Percentiles rank a stretch among this genome's conserved stretches.
Evolutionary conservation across 2,329 filamentous ascomycete species (phyloP).

Genomic region (Colletotrichum sp.): DNA sequence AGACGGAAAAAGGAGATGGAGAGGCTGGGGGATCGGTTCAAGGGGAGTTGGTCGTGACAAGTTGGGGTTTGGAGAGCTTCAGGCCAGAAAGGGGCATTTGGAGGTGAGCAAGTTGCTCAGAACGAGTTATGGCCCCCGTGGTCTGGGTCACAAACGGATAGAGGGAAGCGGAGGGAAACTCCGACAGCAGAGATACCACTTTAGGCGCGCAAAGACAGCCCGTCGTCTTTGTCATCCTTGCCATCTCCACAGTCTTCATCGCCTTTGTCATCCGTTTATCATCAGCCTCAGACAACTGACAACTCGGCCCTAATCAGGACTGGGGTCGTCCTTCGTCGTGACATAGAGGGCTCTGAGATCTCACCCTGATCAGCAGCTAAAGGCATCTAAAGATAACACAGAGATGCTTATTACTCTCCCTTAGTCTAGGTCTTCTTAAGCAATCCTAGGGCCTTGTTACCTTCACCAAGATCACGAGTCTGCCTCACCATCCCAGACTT

Average conservation of each 20-base stretch:
- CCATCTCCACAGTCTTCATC: not conserved
- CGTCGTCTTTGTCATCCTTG: not conserved
- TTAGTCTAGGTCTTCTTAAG: not conserved
- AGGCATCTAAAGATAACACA: not conserved
- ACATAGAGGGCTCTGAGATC: not conserved
- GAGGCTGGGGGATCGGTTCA: too few species aligned
- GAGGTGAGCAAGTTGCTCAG: not conserved
- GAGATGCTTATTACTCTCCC: fast-evolving
- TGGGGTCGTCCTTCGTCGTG: not conserved
- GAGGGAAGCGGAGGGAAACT: not conserved
- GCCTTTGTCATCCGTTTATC: not conserved
- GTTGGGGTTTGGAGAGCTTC: not conserved
- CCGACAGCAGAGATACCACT: not conserved
- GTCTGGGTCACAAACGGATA: not conserved
- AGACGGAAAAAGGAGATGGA: not conserved
- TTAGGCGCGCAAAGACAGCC: not conserved
- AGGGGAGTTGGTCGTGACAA: not conserved
- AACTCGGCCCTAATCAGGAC: not conserved
- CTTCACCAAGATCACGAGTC: not conserved
- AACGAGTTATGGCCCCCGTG: not conserved
- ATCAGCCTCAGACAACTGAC: not conserved
- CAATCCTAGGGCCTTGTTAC: not conserved
- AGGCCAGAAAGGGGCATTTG: fast-evolving
- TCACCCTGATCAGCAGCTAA: not conserved
- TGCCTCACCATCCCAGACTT: not conserved